A percentile compares a stretch with the other conserved stretches of the same genome.
Conservation (phyloP, 1,139 yeast genomes). For the Magnusiomyces suaveolens region DNA sequence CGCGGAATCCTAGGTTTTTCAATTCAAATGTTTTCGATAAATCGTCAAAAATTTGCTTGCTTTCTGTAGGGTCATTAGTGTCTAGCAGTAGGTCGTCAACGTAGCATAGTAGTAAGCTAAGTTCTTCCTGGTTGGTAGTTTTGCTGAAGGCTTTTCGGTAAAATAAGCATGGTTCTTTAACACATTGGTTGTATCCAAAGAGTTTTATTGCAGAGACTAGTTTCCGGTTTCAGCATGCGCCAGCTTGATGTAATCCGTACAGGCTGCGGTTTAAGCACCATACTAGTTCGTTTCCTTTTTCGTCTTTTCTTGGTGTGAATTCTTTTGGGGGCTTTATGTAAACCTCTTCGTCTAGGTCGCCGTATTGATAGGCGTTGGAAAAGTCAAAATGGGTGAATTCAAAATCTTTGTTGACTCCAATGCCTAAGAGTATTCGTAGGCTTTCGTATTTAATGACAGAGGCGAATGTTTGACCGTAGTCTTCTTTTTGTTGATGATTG, state of each 20-base stretch:
- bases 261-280: not conserved
- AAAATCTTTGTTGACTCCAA: not conserved
- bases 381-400: not conserved
- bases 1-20: not conserved
- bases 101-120: not conserved
- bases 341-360: not conserved
- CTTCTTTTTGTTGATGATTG: conserved; percentile 11
- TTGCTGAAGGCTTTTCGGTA: not conserved
- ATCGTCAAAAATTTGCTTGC: not conserved
- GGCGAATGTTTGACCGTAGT: conserved; percentile 22
- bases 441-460: too few relatives aligned
- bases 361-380: not conserved
- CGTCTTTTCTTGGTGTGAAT: not conserved
- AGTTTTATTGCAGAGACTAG: not conserved
- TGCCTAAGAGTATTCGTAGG: not conserved
- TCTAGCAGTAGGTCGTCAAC: not conserved
- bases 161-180: not conserved
- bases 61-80: not conserved
- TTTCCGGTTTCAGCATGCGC: not conserved
- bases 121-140: not conserved
- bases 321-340: not conserved
- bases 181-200: not conserved
- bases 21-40: not conserved
- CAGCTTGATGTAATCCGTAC: not conserved
- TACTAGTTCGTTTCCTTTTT: not conserved